Evolutionary conservation across 345 rosid genomes (phyloP).

Genomic region (Erodium maritimum): DNA sequence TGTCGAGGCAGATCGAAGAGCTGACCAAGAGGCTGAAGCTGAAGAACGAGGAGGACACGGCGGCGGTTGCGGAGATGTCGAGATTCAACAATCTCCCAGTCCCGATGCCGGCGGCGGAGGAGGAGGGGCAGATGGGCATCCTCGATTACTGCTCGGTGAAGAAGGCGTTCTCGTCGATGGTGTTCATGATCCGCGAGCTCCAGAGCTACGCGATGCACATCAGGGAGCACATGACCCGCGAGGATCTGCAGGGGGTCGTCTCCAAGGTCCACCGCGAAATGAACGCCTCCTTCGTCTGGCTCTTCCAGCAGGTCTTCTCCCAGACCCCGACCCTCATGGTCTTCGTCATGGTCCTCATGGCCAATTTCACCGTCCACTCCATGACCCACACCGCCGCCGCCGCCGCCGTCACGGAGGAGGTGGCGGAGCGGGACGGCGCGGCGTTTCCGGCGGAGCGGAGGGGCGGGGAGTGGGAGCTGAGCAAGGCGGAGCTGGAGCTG

Average conservation of each 20-base stretch:
- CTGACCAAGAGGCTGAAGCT: background rate
- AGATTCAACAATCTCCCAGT: conserved; percentile 11
- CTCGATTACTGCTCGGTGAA: conserved; percentile 40
- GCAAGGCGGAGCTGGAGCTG: conserved; percentile 23
- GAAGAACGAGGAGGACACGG: conserved; percentile 7
- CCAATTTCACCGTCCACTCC: conserved; percentile 57
- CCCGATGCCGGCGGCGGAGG: conserved; percentile 6
- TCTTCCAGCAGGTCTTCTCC: conserved; percentile 56
- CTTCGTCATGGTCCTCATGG: conserved; percentile 52
- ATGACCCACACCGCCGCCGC: conserved; percentile 20
- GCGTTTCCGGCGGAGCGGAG: background rate
- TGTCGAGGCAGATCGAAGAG: background rate
- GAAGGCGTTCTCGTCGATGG: conserved; percentile 61
- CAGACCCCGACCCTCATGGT: conserved; percentile 67
- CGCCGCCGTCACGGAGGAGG: conserved; percentile 1
- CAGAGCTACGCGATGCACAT: conserved; percentile 37
- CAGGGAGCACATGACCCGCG: conserved; percentile 22
- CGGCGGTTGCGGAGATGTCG: conserved; percentile 4
- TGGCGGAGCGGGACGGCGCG: background rate
- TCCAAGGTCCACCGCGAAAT: conserved; percentile 39
- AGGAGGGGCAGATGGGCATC: conserved; percentile 14
- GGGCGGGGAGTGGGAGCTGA: conserved; percentile 7
- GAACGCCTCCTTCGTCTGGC: conserved; percentile 48
- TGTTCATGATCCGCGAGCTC: conserved; percentile 55
- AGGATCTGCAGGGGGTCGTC: conserved; percentile 30